phyloP scores from a whole-genome alignment of 2,329 filamentous ascomycete species.

The Cladosporium sp. region DNA sequence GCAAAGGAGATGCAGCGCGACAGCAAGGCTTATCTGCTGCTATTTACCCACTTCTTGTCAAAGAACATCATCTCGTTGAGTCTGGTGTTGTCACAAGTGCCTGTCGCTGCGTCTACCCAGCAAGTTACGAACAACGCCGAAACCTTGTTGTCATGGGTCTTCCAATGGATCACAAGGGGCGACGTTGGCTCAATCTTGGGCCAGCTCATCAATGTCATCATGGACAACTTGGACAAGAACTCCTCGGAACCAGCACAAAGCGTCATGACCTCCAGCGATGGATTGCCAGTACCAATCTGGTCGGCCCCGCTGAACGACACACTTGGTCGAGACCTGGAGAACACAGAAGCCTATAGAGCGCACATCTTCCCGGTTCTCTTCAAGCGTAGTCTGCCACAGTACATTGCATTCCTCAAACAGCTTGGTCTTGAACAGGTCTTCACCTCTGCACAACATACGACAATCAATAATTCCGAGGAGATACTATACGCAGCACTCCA shows the following conservation, averaged over 20 bases:
- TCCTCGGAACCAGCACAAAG: background rate
- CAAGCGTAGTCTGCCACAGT: slow-evolving; percentile 43
- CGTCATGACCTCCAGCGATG: background rate
- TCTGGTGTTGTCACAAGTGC: slow-evolving; percentile 6
- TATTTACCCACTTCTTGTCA: slow-evolving; percentile 65
- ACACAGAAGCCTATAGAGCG: slow-evolving; percentile 45
- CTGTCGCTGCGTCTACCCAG: background rate
- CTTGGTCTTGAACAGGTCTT: slow-evolving; percentile 41
- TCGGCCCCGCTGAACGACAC: slow-evolving; percentile 27
- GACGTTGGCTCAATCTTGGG: slow-evolving; percentile 39
- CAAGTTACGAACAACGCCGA: slow-evolving; percentile 8
- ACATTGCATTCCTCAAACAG: slow-evolving; percentile 43
- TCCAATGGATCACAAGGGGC: slow-evolving; percentile 39
- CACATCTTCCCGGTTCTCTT: slow-evolving; percentile 54
- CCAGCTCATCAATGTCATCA: slow-evolving; percentile 33
- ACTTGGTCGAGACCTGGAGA: slow-evolving; percentile 37
- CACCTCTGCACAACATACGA: slow-evolving; percentile 18
- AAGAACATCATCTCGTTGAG: slow-evolving; percentile 57
- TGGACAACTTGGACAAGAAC: slow-evolving; percentile 35
- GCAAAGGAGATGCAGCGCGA: slow-evolving; percentile 21
- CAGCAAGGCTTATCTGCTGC: slow-evolving; percentile 70
- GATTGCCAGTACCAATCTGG: slow-evolving; percentile 26
- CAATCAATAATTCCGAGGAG: slow-evolving; percentile 14
- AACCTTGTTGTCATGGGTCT: slow-evolving; percentile 25
- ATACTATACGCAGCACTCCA: slow-evolving; percentile 43